Conservation (phyloP, 306 rosid species). For the Cicer bijugum region DNA sequence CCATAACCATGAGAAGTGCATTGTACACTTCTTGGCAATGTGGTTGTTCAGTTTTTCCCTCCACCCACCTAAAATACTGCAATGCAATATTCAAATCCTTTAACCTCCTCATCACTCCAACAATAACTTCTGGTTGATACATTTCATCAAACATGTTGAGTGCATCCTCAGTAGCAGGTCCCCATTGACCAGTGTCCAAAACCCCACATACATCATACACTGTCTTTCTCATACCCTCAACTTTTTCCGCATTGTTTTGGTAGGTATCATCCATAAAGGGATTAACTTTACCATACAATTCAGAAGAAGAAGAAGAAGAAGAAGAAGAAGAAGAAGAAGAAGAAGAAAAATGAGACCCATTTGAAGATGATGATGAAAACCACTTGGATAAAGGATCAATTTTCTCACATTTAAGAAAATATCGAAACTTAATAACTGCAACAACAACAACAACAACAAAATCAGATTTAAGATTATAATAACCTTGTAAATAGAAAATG, state of each 20-base stretch:
- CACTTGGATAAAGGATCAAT: conserved; percentile 38
- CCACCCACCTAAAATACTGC: conserved; percentile 81
- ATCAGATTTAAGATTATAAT: conserved; percentile 33
- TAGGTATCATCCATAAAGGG: conserved; percentile 40
- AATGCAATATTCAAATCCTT: conserved; percentile 65
- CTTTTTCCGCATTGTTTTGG: conserved; percentile 46
- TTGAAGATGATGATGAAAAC: conserved; percentile 53
- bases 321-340: conserved; percentile 46
- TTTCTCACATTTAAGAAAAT: conserved; percentile 47
- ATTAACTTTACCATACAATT: conserved; percentile 45
- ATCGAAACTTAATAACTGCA: conserved; percentile 57
- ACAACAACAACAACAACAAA: neutral
- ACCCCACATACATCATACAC: conserved; percentile 67
- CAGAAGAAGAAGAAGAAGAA: conserved; percentile 49
- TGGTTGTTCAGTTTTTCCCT: conserved; percentile 63
- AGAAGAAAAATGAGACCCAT: conserved; percentile 48
- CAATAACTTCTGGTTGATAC: conserved; percentile 70
- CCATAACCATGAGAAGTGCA: conserved; percentile 85
- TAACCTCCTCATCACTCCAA: conserved; percentile 81
- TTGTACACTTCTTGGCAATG: conserved; percentile 72
- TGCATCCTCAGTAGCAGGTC: conserved; percentile 67
- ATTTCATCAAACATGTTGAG: conserved; percentile 56
- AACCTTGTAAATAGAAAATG: conserved; percentile 9
- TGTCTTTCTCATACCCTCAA: conserved; percentile 50
- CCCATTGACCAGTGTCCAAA: conserved; percentile 74